phyloP scores from a whole-genome alignment of 2,329 filamentous ascomycete genomes.

The Neofusicoccum parvum region DNA sequence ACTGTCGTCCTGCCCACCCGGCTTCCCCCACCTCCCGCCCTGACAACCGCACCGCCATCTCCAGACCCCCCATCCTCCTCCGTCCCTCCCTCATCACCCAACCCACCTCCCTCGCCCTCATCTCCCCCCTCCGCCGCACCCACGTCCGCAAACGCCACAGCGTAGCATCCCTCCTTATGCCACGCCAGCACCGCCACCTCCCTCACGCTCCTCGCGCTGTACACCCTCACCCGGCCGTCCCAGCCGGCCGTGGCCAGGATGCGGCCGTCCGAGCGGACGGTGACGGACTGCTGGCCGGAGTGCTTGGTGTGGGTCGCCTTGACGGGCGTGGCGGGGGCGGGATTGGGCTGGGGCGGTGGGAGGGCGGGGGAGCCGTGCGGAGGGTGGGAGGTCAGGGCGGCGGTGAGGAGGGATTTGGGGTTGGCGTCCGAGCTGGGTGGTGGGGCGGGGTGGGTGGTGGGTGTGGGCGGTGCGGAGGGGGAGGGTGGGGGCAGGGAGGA shows the following conservation, averaged over 20 bases:
- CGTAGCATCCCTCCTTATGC: slow-evolving; percentile 87
- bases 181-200: slow-evolving; percentile 92
- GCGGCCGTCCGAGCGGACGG: slow-evolving; percentile 75
- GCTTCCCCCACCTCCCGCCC: background rate
- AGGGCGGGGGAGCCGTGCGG: slow-evolving; percentile 50
- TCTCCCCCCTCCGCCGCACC: background rate
- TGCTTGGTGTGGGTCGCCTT: slow-evolving; percentile 78
- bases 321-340: slow-evolving; percentile 18
- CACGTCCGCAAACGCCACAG: slow-evolving; percentile 68
- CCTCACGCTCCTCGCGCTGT: slow-evolving; percentile 76
- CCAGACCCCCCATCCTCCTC: background rate
- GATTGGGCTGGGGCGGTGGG: slow-evolving; percentile 43
- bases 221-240: slow-evolving; percentile 82
- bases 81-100: slow-evolving; percentile 3
- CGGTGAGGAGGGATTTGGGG: slow-evolving; percentile 6
- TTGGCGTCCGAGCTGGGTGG: background rate
- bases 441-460: background rate
- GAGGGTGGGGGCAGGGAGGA: slow-evolving; percentile 51
- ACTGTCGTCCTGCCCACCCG: slow-evolving; percentile 28
- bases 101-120: background rate
- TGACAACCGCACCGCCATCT: slow-evolving; percentile 23
- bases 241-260: slow-evolving; percentile 91
- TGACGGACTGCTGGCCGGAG: slow-evolving; percentile 82
- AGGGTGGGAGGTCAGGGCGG: background rate
- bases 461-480: background rate